Conservation (phyloP, 2,329 filamentous ascomycete species). For the Stromatinia cepivora region DNA sequence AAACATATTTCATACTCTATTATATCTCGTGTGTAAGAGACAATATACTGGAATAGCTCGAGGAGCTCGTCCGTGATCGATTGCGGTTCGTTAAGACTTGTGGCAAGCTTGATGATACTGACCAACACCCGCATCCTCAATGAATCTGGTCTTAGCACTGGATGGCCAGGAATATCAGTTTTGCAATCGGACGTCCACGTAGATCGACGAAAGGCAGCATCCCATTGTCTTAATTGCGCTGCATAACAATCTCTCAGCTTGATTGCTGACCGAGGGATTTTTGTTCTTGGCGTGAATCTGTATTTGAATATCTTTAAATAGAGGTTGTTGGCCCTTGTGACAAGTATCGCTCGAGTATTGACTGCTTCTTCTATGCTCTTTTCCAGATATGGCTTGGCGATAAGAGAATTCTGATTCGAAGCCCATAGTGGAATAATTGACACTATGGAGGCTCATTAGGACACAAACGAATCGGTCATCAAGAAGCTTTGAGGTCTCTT, state of each 20-base stretch:
- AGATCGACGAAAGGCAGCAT: slow-evolving; percentile 12
- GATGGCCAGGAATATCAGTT: background rate
- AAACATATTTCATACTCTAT: slow-evolving; percentile 8
- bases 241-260: slow-evolving; percentile 16
- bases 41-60: slow-evolving; percentile 13
- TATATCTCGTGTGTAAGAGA: slow-evolving; percentile 11
- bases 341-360: slow-evolving; percentile 27
- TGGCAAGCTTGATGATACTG: slow-evolving; percentile 7
- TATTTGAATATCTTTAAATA: slow-evolving; percentile 28
- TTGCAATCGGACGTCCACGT: background rate
- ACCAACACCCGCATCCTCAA: slow-evolving; percentile 15
- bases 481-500: slow-evolving; percentile 28
- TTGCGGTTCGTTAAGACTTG: slow-evolving; percentile 20
- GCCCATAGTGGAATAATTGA: slow-evolving; percentile 29
- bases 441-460: slow-evolving; percentile 61
- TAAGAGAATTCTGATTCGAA: slow-evolving; percentile 60
- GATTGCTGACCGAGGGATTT: slow-evolving; percentile 23
- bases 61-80: slow-evolving; percentile 7
- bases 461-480: slow-evolving; percentile 61
- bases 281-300: slow-evolving; percentile 40
- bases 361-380: slow-evolving; percentile 35
- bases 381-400: slow-evolving; percentile 40
- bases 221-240: slow-evolving; percentile 17
- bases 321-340: slow-evolving; percentile 47
- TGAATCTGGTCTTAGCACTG: background rate